Evolutionary conservation across 345 rosid species (phyloP), one percentile per base, ranked within the genome.

Genomic region (Moricandia arvensis): DNA sequence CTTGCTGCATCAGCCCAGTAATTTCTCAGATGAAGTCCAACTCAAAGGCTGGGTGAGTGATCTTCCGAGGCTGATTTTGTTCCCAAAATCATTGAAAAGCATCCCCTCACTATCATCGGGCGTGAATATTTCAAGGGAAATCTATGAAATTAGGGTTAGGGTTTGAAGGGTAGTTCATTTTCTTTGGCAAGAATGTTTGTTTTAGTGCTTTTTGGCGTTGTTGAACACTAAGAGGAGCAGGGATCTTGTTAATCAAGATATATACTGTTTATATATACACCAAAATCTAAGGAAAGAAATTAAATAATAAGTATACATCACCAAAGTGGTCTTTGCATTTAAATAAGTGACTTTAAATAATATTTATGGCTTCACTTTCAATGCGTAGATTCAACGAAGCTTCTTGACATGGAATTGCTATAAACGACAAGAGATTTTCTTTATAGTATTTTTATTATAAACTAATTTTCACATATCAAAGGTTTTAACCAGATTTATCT

Each of bases 101-200:
- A 49, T 66, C 59, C 3, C 59, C 3, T 34, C 37, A 30, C 17
- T 3, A 60, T 78, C 74, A 67, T 78, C 77, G 65, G 73, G 47
- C 47, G 37, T 7, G 51, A 68, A 73, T 41, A 26, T 2, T n/a
- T 67, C 69, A 31, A 31, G 9, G 29, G 31, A 35, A 72, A 5
- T 79, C 70, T 68, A 60, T 61, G 33, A 30, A 73, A 68, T 0
- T 62, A 79, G 81, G 81, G 71, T 43, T 79, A 68, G 74, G 74
- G 81, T 60, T 79, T 55, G 78, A 79, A 68, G 78, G 74, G 47
- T 9, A 79, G 43, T 73, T 79, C 81, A 79, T 79, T 61, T 58
- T 59, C 24, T 66, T 33, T 68, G n/a, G n/a, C 38, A 51, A 66
- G n/a, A 61, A 29, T 9, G 11, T 21, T 31, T n/a, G n/a, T 4